These are phyloP conservation scores for Scleromitrula shiraiana DNA, from an alignment of 2,329 filamentous ascomycete species.

Conservation along the genomic window DNA sequence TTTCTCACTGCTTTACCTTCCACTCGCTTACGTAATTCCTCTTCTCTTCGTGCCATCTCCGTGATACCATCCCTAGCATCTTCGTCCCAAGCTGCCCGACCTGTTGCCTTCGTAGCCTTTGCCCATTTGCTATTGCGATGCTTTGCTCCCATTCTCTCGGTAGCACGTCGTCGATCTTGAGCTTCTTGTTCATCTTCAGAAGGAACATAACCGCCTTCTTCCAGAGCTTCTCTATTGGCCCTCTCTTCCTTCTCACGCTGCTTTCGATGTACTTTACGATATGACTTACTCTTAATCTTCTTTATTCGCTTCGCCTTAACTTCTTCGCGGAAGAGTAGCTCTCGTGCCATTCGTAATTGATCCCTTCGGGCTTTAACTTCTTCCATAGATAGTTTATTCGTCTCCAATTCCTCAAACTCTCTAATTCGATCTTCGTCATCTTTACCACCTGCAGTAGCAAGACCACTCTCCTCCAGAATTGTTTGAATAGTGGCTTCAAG, in stretches of 20 bases:
- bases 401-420: constrained; percentile 60
- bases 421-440: constrained; percentile 56
- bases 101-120: constrained; percentile 57
- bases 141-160: constrained; percentile 62
- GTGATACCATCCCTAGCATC: constrained; percentile 56
- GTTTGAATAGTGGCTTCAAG: constrained; percentile 79
- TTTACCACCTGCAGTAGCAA: constrained; percentile 52
- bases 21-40: constrained; percentile 58
- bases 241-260: constrained; percentile 54
- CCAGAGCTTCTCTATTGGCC: constrained; percentile 48
- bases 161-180: constrained; percentile 55
- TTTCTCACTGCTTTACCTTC: constrained; percentile 50
- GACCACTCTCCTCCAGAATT: constrained; percentile 83
- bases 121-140: constrained; percentile 67
- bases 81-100: constrained; percentile 60
- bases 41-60: constrained; percentile 58
- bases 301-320: constrained; percentile 87
- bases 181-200: constrained; percentile 58
- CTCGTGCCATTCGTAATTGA: constrained; percentile 70
- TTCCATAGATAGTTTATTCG: constrained; percentile 63
- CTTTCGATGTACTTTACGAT: constrained; percentile 83
- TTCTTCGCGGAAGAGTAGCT: constrained; percentile 82
- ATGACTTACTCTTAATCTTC: constrained; percentile 98
- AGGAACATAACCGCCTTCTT: constrained; percentile 50
- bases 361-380: constrained; percentile 65